Evolutionary conservation across 2,329 filamentous ascomycete species (phyloP).

Genomic region (Triangularia setosa): DNA sequence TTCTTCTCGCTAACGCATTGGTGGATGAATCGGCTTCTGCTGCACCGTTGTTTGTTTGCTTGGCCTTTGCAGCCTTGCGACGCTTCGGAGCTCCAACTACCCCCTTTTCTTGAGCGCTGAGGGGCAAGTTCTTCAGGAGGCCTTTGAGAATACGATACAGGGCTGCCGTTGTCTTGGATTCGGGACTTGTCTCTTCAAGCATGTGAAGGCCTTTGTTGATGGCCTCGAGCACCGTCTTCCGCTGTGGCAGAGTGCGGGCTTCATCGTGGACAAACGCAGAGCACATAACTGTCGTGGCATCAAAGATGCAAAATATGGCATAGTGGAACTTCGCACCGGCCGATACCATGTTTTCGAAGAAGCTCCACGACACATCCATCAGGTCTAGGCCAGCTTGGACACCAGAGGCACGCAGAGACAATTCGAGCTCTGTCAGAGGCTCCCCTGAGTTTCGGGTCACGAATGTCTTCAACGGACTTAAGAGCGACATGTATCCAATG

Average conservation of each 20-base stretch:
- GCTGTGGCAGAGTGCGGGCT: slow-evolving; percentile 26
- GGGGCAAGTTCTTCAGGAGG: slow-evolving; percentile 21
- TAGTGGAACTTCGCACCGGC: slow-evolving; percentile 29
- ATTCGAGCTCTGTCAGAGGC: slow-evolving; percentile 22
- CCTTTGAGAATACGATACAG: slow-evolving; percentile 25
- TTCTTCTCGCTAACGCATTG: slow-evolving; percentile 2
- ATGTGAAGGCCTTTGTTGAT: slow-evolving; percentile 24
- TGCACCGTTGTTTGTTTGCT: background rate
- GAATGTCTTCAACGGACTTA: slow-evolving; percentile 26
- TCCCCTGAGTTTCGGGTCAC: slow-evolving; percentile 23
- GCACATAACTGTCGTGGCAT: slow-evolving; percentile 29
- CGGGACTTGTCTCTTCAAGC: slow-evolving; percentile 20
- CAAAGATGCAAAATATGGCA: slow-evolving; percentile 32
- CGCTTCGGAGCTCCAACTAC: slow-evolving; percentile 22
- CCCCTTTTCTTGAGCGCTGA: slow-evolving; percentile 20
- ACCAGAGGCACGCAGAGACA: slow-evolving; percentile 22
- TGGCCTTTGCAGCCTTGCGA: slow-evolving; percentile 5
- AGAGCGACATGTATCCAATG: slow-evolving; percentile 27
- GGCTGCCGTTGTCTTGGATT: slow-evolving; percentile 22
- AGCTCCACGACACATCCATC: slow-evolving; percentile 26
- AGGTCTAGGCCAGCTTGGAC: slow-evolving; percentile 25
- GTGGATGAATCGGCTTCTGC: background rate
- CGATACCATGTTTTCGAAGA: slow-evolving; percentile 27
- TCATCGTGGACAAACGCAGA: slow-evolving; percentile 29
- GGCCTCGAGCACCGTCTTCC: slow-evolving; percentile 24